phyloP scores from a whole-genome alignment of 805 yeast genomes.

The Candida quercuum region DNA sequence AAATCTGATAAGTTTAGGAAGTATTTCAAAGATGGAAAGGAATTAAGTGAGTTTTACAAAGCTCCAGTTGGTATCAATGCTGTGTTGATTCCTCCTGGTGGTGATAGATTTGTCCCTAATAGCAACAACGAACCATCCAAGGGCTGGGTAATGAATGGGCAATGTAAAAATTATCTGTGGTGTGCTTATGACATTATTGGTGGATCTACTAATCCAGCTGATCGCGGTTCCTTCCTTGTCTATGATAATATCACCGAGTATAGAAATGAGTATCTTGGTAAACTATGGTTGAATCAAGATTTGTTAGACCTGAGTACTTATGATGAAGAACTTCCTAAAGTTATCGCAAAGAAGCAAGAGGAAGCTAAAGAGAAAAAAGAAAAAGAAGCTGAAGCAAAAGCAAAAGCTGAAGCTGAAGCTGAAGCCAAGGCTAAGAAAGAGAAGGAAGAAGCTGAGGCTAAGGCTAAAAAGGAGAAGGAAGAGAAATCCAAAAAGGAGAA shows the following conservation, averaged over 20 bases:
- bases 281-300: constrained; percentile 23
- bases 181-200: constrained; percentile 57
- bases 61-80: constrained; percentile 37
- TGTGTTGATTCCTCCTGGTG: constrained; percentile 47
- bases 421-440: constrained; percentile 1
- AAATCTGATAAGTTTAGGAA: constrained; percentile 26
- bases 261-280: constrained; percentile 22
- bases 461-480: constrained; percentile 1
- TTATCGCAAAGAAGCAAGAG: too few relatives aligned
- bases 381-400: constrained; percentile 1
- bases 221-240: constrained; percentile 20
- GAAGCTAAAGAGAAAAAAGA: constrained; percentile 2
- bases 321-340: constrained; percentile 8
- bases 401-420: constrained; percentile 1
- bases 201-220: constrained; percentile 19
- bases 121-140: constrained; percentile 37
- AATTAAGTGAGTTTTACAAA: constrained; percentile 24
- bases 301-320: constrained; percentile 16
- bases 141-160: constrained; percentile 47
- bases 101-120: constrained; percentile 22
- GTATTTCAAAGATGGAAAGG: constrained; percentile 4
- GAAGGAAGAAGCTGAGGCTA: not conserved
- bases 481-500: constrained; percentile 2
- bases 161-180: constrained; percentile 54
- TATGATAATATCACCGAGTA: constrained; percentile 20